Percentiles rank a stretch among this genome's conserved stretches.
phyloP scores from a whole-genome alignment of 2,329 filamentous ascomycete genomes.

The Proliferodiscus dingleyae region DNA sequence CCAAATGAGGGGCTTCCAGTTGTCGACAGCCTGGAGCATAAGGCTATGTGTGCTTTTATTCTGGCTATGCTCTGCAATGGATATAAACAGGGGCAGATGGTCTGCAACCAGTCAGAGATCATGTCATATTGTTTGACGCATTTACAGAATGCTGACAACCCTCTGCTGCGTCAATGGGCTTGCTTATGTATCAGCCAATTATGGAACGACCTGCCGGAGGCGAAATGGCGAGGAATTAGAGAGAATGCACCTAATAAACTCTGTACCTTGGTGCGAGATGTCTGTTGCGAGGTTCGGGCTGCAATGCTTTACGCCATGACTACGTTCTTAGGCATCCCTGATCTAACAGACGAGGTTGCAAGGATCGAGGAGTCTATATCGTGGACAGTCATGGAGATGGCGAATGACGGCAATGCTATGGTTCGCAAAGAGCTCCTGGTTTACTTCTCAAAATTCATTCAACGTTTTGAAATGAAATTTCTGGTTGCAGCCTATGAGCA shows the following conservation, averaged over 20 bases:
- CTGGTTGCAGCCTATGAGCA: constrained; percentile 90
- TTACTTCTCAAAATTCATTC: constrained; percentile 87
- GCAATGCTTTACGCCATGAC: constrained; percentile 92
- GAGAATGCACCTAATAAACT: constrained; percentile 76
- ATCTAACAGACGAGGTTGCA: constrained; percentile 84
- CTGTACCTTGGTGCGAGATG: constrained; percentile 75
- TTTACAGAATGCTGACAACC: constrained; percentile 79
- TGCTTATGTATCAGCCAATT: constrained; percentile 93
- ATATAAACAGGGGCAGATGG: constrained; percentile 85
- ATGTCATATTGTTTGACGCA: constrained; percentile 84
- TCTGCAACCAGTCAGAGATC: constrained; percentile 85
- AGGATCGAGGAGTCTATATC: constrained; percentile 89
- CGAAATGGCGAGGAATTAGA: constrained; percentile 92
- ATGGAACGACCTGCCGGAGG: constrained; percentile 85
- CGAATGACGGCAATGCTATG: constrained; percentile 88
- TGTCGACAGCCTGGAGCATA: constrained; percentile 85
- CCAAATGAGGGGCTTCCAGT: constrained; percentile 79
- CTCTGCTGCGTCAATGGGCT: constrained; percentile 88
- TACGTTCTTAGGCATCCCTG: constrained; percentile 88
- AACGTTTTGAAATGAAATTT: constrained; percentile 88
- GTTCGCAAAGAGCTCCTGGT: constrained; percentile 90
- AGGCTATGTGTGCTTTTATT: constrained; percentile 98
- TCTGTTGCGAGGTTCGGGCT: constrained; percentile 85
- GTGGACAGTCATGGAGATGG: constrained; percentile 84
- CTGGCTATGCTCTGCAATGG: constrained; percentile 95